Percentiles rank a stretch among this genome's conserved stretches.
Evolutionary conservation across 2,329 filamentous ascomycete genomes (phyloP).

Genomic region (Colletotrichum phormii): DNA sequence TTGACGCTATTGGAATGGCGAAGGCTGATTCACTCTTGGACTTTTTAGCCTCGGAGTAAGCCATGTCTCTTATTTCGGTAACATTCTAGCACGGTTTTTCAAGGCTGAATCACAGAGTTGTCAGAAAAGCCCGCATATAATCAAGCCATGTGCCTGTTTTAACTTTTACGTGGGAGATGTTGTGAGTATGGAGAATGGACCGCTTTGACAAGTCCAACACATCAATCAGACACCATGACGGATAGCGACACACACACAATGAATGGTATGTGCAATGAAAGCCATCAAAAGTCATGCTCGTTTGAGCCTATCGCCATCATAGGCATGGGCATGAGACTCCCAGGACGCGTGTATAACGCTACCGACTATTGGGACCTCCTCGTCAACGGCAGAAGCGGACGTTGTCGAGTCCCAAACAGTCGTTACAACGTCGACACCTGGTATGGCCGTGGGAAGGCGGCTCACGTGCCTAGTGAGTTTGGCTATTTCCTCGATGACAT

Average conservation of each 20-base stretch:
- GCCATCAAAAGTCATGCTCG: neutral
- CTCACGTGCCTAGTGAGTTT: constrained; percentile 37
- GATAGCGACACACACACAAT: neutral
- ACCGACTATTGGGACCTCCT: constrained; percentile 48
- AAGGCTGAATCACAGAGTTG: neutral
- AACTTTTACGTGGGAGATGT: neutral
- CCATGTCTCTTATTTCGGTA: neutral
- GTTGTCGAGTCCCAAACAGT: constrained; percentile 41
- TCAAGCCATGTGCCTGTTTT: neutral
- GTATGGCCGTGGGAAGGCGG: constrained; percentile 33
- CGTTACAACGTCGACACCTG: constrained; percentile 44
- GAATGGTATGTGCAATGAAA: neutral
- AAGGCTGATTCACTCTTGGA: neutral
- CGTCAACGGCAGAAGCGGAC: constrained; percentile 41
- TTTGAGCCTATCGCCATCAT: constrained; percentile 45
- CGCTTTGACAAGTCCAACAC: no score
- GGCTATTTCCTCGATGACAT: constrained; percentile 45
- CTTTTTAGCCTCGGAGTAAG: neutral
- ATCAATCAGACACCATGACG: neutral
- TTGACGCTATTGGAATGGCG: neutral
- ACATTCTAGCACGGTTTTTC: neutral
- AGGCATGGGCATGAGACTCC: constrained; percentile 48
- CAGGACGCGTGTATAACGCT: constrained; percentile 42
- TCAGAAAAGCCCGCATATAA: neutral
- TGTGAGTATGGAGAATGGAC: neutral